These are phyloP conservation scores for Aspergillus sergii DNA, from an alignment of 2,329 filamentous ascomycete genomes.

Conservation along the genomic window DNA sequence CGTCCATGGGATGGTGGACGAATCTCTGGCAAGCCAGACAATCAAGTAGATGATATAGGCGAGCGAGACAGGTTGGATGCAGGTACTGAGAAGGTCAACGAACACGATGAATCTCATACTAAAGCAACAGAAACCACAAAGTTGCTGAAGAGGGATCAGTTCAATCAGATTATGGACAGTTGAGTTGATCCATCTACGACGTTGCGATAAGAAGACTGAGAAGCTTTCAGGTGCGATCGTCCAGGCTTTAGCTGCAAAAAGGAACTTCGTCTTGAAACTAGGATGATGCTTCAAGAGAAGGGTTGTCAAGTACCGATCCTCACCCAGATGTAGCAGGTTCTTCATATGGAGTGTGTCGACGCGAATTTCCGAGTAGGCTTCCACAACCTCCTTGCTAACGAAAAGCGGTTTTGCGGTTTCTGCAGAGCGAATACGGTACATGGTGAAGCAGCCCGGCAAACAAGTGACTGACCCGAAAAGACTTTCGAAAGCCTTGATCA, in stretches of 20 bases:
- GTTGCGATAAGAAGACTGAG: conserved; percentile 93
- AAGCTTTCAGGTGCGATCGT: conserved; percentile 95
- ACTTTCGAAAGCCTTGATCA: conserved; percentile 95
- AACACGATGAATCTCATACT: conserved; percentile 99
- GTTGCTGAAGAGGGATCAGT: conserved; percentile 86
- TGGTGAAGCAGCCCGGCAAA: conserved; percentile 97
- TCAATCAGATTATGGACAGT: conserved; percentile 98
- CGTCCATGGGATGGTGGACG: conserved; percentile 72
- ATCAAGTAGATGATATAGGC: conserved; percentile 90
- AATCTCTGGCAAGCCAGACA: conserved; percentile 66
- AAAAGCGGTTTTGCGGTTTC: conserved; percentile 96
- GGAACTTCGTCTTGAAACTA: conserved; percentile 98
- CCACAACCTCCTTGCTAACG: conserved; percentile 87
- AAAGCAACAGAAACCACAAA: conserved; percentile 99
- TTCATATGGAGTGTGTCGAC: conserved; percentile 99
- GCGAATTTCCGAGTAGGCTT: conserved; percentile 86
- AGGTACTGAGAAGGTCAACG: conserved; percentile 84
- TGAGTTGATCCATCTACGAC: conserved; percentile 99
- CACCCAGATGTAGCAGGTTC: conserved; percentile 92
- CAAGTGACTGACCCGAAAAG: conserved; percentile 97
- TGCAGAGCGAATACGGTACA: conserved; percentile 95
- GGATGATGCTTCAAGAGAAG: conserved; percentile 88
- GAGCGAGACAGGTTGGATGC: conserved; percentile 88
- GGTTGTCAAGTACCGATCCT: conserved; percentile 96
- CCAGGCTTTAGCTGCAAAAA: conserved; percentile 89